Conservation (phyloP, 2,329 filamentous ascomycete species). For the Cyphellophora europaea region DNA sequence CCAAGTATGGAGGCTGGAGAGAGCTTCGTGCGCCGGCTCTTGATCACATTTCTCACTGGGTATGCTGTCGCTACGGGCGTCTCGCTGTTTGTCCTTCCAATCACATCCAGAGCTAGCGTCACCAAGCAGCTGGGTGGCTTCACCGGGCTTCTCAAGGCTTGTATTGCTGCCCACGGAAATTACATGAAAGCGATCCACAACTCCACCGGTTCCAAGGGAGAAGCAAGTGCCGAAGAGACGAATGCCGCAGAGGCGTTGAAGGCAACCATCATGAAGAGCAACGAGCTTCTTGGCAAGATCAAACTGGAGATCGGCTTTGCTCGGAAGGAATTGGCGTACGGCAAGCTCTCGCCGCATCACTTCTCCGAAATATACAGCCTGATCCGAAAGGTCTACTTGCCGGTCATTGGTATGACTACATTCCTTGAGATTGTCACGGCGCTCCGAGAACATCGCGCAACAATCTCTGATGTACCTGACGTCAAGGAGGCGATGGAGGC, state of each 20-base stretch:
- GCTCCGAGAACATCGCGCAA: slow-evolving; percentile 49
- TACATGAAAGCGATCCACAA: slow-evolving; percentile 43
- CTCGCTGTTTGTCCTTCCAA: slow-evolving; percentile 56
- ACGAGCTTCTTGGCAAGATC: slow-evolving; percentile 56
- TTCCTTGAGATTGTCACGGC: slow-evolving; percentile 66
- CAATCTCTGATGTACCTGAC: slow-evolving; percentile 29
- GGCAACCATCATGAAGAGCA: slow-evolving; percentile 37
- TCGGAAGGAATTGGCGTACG: slow-evolving; percentile 64
- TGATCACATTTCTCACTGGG: slow-evolving; percentile 55
- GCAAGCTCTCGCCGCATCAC: slow-evolving; percentile 58
- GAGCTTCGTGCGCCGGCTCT: slow-evolving; percentile 43
- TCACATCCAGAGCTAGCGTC: slow-evolving; percentile 56
- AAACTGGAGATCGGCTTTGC: slow-evolving; percentile 60
- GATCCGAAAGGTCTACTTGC: slow-evolving; percentile 54
- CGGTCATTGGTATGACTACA: slow-evolving; percentile 58
- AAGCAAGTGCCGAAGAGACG: neutral
- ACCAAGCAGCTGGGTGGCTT: slow-evolving; percentile 52
- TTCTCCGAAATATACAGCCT: slow-evolving; percentile 51
- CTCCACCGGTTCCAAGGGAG: slow-evolving; percentile 41
- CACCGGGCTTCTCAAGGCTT: slow-evolving; percentile 46
- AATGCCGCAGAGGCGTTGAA: slow-evolving; percentile 24
- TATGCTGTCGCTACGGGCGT: slow-evolving; percentile 55
- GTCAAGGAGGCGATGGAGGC: slow-evolving; percentile 13
- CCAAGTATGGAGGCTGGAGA: slow-evolving; percentile 44
- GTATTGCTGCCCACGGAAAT: slow-evolving; percentile 50